A percentile compares a stretch with the other conserved stretches of the same genome.
These are phyloP conservation scores for Diutina siamensis DNA, from an alignment of 1,139 yeast genomes.

Conservation along the genomic window DNA sequence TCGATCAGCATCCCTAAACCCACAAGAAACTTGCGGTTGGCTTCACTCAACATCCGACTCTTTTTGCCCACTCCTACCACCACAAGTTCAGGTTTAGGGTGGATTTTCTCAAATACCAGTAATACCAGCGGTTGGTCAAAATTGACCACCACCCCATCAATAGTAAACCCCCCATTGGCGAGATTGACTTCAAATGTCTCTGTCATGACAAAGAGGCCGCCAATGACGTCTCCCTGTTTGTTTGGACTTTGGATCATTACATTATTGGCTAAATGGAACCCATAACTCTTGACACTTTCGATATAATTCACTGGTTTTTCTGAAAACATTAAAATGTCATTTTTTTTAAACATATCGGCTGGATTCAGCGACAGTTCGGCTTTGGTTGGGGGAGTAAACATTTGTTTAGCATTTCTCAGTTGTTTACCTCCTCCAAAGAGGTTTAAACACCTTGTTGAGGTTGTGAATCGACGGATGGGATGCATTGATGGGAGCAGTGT, in stretches of 20 bases:
- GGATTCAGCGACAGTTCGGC: slow-evolving; percentile 33
- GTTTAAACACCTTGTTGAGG: slow-evolving; percentile 8
- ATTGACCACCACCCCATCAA: slow-evolving; percentile 36
- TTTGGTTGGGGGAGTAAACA: slow-evolving; percentile 24
- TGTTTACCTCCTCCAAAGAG: slow-evolving; percentile 23
- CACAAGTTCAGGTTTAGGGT: slow-evolving; percentile 71
- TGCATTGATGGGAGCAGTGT: too few relatives aligned
- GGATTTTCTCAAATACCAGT: slow-evolving; percentile 40
- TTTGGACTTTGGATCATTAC: slow-evolving; percentile 31
- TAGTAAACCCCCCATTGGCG: slow-evolving; percentile 21
- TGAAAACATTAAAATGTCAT: slow-evolving; percentile 33
- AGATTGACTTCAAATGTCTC: slow-evolving; percentile 56
- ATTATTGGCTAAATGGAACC: slow-evolving; percentile 30
- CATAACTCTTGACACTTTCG: slow-evolving; percentile 28
- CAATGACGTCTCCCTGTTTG: slow-evolving; percentile 31
- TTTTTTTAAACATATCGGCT: slow-evolving; percentile 32
- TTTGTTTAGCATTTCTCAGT: slow-evolving; percentile 8
- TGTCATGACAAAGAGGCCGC: slow-evolving; percentile 47
- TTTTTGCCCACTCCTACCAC: slow-evolving; percentile 60
- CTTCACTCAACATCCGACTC: slow-evolving; percentile 50
- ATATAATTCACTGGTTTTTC: slow-evolving; percentile 34
- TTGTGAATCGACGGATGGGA: slow-evolving; percentile 5
- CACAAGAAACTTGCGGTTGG: slow-evolving; percentile 37
- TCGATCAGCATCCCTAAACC: slow-evolving; percentile 60
- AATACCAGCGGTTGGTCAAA: slow-evolving; percentile 27